Evolutionary conservation across 495 filamentous ascomycete genomes (phyloP).

Genomic region (Astrothelium subdiscretum): DNA sequence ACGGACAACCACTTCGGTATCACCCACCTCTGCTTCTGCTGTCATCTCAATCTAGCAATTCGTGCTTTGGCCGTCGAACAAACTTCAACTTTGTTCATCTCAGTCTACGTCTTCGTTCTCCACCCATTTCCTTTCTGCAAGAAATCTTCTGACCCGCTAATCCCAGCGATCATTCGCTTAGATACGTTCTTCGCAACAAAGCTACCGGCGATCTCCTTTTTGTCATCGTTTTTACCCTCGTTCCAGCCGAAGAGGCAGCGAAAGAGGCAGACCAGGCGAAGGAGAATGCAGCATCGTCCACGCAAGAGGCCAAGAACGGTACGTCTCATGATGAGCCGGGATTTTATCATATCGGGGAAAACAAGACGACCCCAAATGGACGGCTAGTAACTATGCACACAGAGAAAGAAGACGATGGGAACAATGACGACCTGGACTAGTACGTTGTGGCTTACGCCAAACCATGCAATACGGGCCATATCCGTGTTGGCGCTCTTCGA

Average conservation of each 20-base stretch:
- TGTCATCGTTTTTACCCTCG: slow-evolving; percentile 65
- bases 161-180: slow-evolving; percentile 53
- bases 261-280: slow-evolving; percentile 3
- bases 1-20: slow-evolving; percentile 48
- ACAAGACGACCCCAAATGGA: no score
- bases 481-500: no score
- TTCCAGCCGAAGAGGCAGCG: slow-evolving; percentile 40
- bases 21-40: neutral
- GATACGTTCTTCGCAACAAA: slow-evolving; percentile 77
- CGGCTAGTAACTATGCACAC: no score
- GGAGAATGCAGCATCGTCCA: neutral
- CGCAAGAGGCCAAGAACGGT: neutral
- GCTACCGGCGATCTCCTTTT: slow-evolving; percentile 59
- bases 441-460: neutral
- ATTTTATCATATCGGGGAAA: no score
- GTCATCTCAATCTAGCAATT: slow-evolving; percentile 4
- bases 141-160: slow-evolving; percentile 13
- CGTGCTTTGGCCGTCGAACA: neutral
- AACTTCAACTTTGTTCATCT: slow-evolving; percentile 5
- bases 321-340: neutral
- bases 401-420: neutral
- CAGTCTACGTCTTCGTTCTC: neutral
- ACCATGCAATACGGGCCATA: no score
- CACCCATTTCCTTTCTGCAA: neutral
- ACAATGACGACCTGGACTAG: neutral